phyloP scores from a whole-genome alignment of 331 rosid genomes.

The Malus hybrid region DNA sequence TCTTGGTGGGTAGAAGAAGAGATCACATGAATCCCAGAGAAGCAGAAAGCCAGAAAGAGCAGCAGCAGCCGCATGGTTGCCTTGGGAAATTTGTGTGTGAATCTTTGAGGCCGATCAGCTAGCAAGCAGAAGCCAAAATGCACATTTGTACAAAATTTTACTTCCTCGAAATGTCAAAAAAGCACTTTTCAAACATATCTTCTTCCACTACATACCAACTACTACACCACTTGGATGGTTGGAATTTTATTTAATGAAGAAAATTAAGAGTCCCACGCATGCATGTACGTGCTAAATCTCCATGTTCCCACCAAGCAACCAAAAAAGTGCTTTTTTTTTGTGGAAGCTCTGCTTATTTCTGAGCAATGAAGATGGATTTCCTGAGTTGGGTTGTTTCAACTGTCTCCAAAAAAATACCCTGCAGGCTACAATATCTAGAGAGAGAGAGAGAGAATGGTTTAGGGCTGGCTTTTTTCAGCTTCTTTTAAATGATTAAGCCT shows the following conservation, averaged over 20 bases:
- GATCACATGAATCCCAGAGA: conserved; percentile 26
- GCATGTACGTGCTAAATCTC: neutral
- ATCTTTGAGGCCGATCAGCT: neutral
- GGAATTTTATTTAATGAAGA: neutral
- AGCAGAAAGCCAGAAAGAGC: conserved; percentile 45
- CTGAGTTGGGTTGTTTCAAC: conserved; percentile 2
- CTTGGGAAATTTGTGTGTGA: conserved; percentile 15
- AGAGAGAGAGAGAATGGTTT: neutral
- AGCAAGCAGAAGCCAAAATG: neutral
- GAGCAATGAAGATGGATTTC: neutral
- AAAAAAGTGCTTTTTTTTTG: neutral
- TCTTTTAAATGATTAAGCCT: conserved; percentile 4
- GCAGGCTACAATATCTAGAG: neutral
- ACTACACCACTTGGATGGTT: neutral
- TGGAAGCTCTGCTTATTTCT: neutral
- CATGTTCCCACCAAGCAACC: neutral
- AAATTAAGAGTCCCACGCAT: neutral
- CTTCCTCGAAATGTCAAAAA: neutral
- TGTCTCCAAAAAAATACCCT: neutral
- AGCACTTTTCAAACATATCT: neutral
- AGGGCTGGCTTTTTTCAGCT: neutral
- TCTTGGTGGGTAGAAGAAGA: conserved; percentile 40
- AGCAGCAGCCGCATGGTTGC: conserved; percentile 22
- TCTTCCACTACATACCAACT: neutral
- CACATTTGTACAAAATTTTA: neutral